These are phyloP conservation scores for Podochytrium sp. DNA, from an alignment of 192 early-diverging fungal genomes.

Conservation along the genomic window DNA sequence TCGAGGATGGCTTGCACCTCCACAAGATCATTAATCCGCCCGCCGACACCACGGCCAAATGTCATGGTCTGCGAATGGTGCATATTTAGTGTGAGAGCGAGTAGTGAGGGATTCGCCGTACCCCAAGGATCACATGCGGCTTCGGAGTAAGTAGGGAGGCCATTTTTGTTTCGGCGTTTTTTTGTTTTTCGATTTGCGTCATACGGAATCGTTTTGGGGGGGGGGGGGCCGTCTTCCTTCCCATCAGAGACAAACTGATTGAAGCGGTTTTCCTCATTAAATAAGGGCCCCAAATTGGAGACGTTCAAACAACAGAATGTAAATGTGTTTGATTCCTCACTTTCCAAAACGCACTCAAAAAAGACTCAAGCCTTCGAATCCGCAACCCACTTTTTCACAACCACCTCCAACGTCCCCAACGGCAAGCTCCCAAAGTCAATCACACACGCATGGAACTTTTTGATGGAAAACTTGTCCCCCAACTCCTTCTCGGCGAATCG, in stretches of 20 bases:
- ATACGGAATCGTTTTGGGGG: no score
- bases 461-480: conserved; percentile 41
- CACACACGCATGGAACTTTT: conserved; percentile 41
- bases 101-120: neutral
- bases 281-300: no score
- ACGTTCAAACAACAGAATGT: no score
- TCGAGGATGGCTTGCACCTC: conserved; percentile 45
- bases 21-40: conserved; percentile 45
- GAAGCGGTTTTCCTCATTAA: no score
- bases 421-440: conserved; percentile 30
- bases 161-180: no score
- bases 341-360: neutral
- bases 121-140: conserved; percentile 29
- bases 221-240: no score
- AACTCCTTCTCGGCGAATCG: conserved; percentile 35
- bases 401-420: conserved; percentile 26
- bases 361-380: neutral
- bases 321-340: no score
- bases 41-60: conserved; percentile 45
- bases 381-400: conserved; percentile 31
- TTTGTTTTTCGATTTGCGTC: no score
- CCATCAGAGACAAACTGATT: no score
- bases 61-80: conserved; percentile 14
- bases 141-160: no score
- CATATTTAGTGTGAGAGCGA: neutral